phyloP scores from a whole-genome alignment of 2,329 filamentous ascomycete species.

The Purpureocillium takamizusanense region DNA sequence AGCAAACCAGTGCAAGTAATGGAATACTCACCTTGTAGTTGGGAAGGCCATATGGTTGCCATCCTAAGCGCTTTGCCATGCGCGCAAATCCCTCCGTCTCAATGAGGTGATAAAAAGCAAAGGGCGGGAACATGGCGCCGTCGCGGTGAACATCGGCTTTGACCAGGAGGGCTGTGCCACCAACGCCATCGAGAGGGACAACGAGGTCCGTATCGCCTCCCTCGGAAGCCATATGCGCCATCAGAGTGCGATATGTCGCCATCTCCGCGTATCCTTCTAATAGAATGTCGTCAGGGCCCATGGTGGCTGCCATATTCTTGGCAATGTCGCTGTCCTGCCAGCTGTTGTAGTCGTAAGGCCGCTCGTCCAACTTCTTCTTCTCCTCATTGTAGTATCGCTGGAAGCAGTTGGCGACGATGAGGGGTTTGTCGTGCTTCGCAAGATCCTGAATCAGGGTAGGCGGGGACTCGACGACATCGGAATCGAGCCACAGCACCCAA shows the following conservation, averaged over 20 bases:
- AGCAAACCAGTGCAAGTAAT: neutral
- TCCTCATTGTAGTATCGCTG: slow-evolving; percentile 70
- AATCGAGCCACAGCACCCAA: slow-evolving; percentile 95
- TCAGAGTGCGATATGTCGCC: slow-evolving; percentile 82
- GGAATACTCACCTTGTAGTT: slow-evolving; percentile 75
- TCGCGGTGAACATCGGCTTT: slow-evolving; percentile 96
- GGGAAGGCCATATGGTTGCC: slow-evolving; percentile 78
- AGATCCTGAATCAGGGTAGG: slow-evolving; percentile 82
- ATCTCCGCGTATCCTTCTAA: slow-evolving; percentile 90
- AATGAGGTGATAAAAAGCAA: slow-evolving; percentile 92
- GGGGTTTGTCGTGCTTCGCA: slow-evolving; percentile 75
- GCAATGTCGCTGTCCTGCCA: slow-evolving; percentile 88
- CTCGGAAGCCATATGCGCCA: slow-evolving; percentile 69
- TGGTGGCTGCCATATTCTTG: slow-evolving; percentile 61
- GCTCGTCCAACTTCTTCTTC: slow-evolving; percentile 60
- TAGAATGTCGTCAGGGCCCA: slow-evolving; percentile 87
- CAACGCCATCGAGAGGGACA: slow-evolving; percentile 82
- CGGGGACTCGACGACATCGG: slow-evolving; percentile 85
- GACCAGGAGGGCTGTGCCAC: slow-evolving; percentile 83
- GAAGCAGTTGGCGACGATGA: slow-evolving; percentile 93
- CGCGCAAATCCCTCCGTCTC: slow-evolving; percentile 98
- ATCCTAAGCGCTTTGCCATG: slow-evolving; percentile 86
- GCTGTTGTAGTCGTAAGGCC: slow-evolving; percentile 94
- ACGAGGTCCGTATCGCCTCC: slow-evolving; percentile 50
- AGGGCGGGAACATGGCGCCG: slow-evolving; percentile 96